Evolutionary conservation across 257 asterid genomes (phyloP), one percentile per base, ranked within the genome.

Genomic region (Solanum sejunctum): DNA sequence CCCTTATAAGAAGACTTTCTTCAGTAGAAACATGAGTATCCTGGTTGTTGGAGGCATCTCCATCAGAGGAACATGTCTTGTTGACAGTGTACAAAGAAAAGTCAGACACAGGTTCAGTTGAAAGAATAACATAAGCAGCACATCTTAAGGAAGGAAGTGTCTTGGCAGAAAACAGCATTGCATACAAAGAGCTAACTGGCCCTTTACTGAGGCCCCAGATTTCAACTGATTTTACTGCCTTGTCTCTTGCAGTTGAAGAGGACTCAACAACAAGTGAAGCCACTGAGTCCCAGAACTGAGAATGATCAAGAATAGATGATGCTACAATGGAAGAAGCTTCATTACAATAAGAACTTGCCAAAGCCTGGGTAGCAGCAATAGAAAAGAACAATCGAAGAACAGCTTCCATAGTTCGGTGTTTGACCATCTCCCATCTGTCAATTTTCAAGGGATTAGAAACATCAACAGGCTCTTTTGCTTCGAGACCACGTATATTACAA

Each of bases 161-260:
- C 83, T 88, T 83, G 89, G 92, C 77, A 57, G 98, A 95, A 89
- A 95, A 97, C 79, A 97, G 87, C 81, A 97, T 85, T 54, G 97
- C 94, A 90, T 92, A 97, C 84, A 95, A 91, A 58, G 98, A 92
- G 89, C 91, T 89, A 85, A 94, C 89, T 58, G 97, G 92, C 88
- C 99, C 99, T 92, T 92, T 93, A 89, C 93, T 92, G 72, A 97
- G 90, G 80, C 98, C 98, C 99, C 99, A 97, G 86, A 95, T 90
- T 86, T 95, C 98, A 82, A 95, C 84, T 63, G 99, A 92, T 88
- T 93, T 97, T 84, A 91, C 86, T 26, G 99, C 99, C 90, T 93
- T 97, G 85, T 92, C 98, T 90, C 97, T 95, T 80, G 98, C 98
- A 39, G 88, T 92, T 86, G 94, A 81, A 90, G 98, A 94, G 84